A percentile compares a stretch with the other conserved stretches of the same genome.
phyloP scores from a whole-genome alignment of 2,329 filamentous ascomycete genomes.

The Aotearoamyces nothofagi region DNA sequence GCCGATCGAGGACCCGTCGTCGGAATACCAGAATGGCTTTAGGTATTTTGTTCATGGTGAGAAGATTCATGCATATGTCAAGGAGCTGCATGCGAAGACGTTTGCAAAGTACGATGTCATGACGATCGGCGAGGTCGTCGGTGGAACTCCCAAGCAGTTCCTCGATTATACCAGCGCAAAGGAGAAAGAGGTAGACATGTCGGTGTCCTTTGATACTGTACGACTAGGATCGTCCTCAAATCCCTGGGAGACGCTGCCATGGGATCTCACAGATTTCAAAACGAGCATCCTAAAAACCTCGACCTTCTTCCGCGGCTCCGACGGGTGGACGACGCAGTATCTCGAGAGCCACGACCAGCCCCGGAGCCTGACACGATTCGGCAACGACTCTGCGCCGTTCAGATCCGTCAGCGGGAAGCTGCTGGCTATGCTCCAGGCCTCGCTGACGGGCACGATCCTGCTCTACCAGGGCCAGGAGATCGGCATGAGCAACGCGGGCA shows the following conservation, averaged over 20 bases:
- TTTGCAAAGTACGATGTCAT: conserved; percentile 47
- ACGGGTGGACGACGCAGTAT: conserved; percentile 44
- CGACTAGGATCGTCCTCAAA: conserved; percentile 41
- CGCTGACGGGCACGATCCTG: conserved; percentile 38
- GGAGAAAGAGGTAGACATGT: conserved; percentile 50
- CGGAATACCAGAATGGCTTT: conserved; percentile 32
- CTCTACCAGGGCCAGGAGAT: conserved; percentile 46
- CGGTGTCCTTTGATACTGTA: conserved; percentile 53
- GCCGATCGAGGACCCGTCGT: conserved; percentile 30
- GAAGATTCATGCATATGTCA: conserved; percentile 50
- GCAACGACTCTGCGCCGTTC: conserved; percentile 15
- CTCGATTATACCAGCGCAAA: conserved; percentile 41
- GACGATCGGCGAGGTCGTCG: conserved; percentile 56
- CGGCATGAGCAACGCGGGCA: conserved; percentile 41
- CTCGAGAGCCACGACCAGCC: conserved; percentile 50
- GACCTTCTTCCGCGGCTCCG: conserved; percentile 32
- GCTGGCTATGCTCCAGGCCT: conserved; percentile 31
- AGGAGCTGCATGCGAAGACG: conserved; percentile 46
- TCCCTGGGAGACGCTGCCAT: conserved; percentile 31
- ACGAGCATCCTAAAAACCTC: conserved; percentile 32
- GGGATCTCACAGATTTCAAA: conserved; percentile 32
- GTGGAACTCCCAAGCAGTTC: conserved; percentile 44
- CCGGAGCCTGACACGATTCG: conserved; percentile 37
- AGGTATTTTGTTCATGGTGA: conserved; percentile 53
- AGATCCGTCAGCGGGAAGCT: conserved; percentile 29